Base-by-base conservation (phyloP, 2,329 filamentous ascomycete genomes). In the Thelonectria olida region DNA sequence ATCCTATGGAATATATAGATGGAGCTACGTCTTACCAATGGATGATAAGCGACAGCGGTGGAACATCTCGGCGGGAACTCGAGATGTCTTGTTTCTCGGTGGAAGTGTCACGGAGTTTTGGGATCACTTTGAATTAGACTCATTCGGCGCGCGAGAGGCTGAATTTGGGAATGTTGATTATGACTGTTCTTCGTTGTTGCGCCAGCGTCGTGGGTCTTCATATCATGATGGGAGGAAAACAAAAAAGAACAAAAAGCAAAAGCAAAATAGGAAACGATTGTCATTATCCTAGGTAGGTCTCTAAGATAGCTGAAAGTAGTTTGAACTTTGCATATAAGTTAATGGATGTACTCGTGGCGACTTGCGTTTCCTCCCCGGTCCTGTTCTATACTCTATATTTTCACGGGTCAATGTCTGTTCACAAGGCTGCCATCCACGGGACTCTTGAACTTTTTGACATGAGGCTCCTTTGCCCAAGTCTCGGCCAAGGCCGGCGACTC, bases 401-500 rank as follows among this genome's bases (percentile, higher is more conserved):
- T 41, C 20, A 28, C 59, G 20, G 13, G 23, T 70, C 61, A 77
- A 56, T 74, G 72, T 67, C 76, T 75, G 65, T 79, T 79, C 27
- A 86, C 80, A 54, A 83, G 71, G 66, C 84, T 85, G 36, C 81
- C 82, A 55, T 87, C 85, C 7, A 87, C 83, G 4, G 80, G 77
- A 62, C 85, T 88, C 74, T 78, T 82, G 68, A 83, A 86, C 57
- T 76, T 80, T 55, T 80, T 80, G 44, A 79, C 75, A 31, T 75
- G 75, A 15, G 81, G 82, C 62, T 86, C 84, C 49, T 79, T 79
- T 2, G 85, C 81, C 90, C 92, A 98, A 2, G 93, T 97, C 76
- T 95, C 92, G 0, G 91, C 92, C 25, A 94, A 78, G 8, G 88
- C 90, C 48, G 89, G 85, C 67, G 91, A 89, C 0, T 91, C 89